Conservation (phyloP, 352 stramenopile genomes). For the Phytophthora capsici region DNA sequence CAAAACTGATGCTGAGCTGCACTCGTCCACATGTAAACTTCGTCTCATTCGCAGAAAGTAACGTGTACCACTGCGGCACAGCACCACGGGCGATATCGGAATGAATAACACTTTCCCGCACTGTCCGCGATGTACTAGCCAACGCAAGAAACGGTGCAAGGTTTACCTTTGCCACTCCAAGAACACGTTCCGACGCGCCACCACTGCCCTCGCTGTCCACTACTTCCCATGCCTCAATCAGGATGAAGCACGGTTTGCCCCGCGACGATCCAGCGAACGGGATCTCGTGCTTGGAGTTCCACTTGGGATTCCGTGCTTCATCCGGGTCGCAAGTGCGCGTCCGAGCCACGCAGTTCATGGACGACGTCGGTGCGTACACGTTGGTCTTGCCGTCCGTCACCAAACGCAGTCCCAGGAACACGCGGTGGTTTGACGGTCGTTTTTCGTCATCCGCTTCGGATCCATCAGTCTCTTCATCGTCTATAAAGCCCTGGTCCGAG, state of each 20-base stretch:
- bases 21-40: constrained; percentile 87
- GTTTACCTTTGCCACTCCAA: constrained; percentile 89
- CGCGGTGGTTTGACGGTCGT: constrained; percentile 30
- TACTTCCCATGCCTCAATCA: constrained; percentile 89
- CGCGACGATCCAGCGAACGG: constrained; percentile 71
- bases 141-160: constrained; percentile 87
- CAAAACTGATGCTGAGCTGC: constrained; percentile 88
- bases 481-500: constrained; percentile 55
- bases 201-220: constrained; percentile 34
- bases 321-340: constrained; percentile 62
- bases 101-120: constrained; percentile 85
- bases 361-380: constrained; percentile 86
- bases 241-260: constrained; percentile 87
- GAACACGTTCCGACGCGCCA: constrained; percentile 67
- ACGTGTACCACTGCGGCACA: constrained; percentile 88
- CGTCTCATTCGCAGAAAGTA: constrained; percentile 83
- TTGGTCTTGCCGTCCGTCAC: constrained; percentile 89
- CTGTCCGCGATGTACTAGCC: constrained; percentile 79
- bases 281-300: constrained; percentile 83
- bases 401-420: constrained; percentile 80
- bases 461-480: constrained; percentile 59
- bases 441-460: constrained; percentile 51
- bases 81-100: constrained; percentile 83
- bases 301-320: constrained; percentile 72
- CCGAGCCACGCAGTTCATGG: constrained; percentile 68